phyloP scores from a whole-genome alignment of 2,329 filamentous ascomycete species.

The Aspergillus sp. region DNA sequence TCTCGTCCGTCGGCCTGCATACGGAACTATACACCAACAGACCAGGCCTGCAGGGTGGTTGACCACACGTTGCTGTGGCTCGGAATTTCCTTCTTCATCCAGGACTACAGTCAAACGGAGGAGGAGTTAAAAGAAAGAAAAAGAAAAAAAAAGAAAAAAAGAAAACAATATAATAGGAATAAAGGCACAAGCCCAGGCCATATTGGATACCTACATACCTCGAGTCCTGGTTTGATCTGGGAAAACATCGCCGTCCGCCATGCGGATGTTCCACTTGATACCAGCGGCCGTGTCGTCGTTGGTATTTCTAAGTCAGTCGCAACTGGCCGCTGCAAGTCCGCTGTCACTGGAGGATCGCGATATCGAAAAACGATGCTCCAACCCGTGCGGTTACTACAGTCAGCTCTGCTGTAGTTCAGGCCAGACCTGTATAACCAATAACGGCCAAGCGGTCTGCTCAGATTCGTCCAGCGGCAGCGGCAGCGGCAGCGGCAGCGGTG shows the following conservation, averaged over 20 bases:
- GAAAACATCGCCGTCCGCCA: constrained; percentile 13
- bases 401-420: constrained; percentile 43
- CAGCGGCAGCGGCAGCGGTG: constrained; percentile 20
- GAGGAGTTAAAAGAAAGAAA: background rate
- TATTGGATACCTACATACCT: background rate
- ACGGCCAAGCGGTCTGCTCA: constrained; percentile 42
- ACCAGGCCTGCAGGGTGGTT: background rate
- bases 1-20: background rate
- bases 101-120: background rate
- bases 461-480: constrained; percentile 6
- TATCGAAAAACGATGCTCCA: constrained; percentile 35
- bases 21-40: background rate
- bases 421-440: constrained; percentile 42
- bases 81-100: background rate
- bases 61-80: background rate
- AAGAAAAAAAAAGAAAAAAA: no score
- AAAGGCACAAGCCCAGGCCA: no score
- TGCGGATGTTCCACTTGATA: constrained; percentile 21
- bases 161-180: background rate
- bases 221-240: background rate
- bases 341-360: constrained; percentile 16
- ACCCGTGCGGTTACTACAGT: constrained; percentile 45
- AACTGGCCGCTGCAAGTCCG: constrained; percentile 23
- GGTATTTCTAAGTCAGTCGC: constrained; percentile 17
- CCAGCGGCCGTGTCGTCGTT: constrained; percentile 21